phyloP scores from a whole-genome alignment of 2,329 filamentous ascomycete species.

The Fusarium buxicola region DNA sequence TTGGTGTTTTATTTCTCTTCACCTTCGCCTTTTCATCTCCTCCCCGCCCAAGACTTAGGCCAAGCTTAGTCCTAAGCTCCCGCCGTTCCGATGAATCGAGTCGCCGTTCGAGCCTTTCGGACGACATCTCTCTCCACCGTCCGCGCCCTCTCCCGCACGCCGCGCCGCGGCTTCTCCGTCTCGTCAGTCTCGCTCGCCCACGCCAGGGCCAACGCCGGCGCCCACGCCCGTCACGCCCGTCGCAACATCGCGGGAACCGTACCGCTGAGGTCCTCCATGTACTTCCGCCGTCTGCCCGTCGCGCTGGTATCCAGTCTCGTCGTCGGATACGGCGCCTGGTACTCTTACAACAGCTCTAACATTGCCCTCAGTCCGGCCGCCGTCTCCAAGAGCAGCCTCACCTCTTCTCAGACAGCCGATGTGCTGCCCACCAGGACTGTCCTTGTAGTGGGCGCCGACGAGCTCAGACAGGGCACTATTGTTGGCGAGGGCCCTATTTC shows the following conservation, averaged over 20 bases:
- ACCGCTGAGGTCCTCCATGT: conserved; percentile 78
- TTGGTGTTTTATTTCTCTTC: neutral
- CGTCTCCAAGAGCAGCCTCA: conserved; percentile 56
- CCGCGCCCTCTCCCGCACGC: conserved; percentile 65
- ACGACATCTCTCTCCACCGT: conserved; percentile 73
- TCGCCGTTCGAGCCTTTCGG: conserved; percentile 74
- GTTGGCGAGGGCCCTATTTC: conserved; percentile 87
- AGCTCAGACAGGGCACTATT: conserved; percentile 88
- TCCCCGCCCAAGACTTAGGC: neutral
- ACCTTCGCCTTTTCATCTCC: neutral
- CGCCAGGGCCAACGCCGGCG: conserved; percentile 63
- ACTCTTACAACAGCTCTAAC: conserved; percentile 69
- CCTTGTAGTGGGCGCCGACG: conserved; percentile 88
- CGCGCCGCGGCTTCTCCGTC: conserved; percentile 56
- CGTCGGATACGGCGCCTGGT: conserved; percentile 82
- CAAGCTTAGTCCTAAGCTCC: conserved; percentile 31
- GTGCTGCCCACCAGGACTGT: conserved; percentile 71
- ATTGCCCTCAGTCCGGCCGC: conserved; percentile 46
- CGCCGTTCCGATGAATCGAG: conserved; percentile 75
- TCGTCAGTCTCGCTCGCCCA: conserved; percentile 68
- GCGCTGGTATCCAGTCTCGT: conserved; percentile 74
- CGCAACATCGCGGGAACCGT: conserved; percentile 47
- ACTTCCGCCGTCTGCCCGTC: conserved; percentile 74
- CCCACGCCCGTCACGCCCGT: conserved; percentile 57
- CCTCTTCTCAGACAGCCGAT: conserved; percentile 54